Base-by-base conservation (phyloP, 1,284 basidiomycete genomes). In the Leccinum solheimii region DNA sequence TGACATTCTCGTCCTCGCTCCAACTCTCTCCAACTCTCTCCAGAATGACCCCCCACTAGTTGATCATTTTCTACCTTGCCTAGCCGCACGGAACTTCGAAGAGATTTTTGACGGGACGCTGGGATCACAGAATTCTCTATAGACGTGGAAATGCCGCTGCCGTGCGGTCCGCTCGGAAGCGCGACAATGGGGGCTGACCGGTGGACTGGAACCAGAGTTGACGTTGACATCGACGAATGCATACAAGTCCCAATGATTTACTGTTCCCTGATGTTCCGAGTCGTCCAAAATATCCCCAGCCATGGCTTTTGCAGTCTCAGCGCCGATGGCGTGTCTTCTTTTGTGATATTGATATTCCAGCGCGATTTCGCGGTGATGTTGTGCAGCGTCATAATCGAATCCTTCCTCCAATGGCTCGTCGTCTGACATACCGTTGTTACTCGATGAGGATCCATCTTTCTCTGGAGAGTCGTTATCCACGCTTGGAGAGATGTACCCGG, bases 21-120 rank as follows among this genome's bases (percentile, higher is more conserved):
- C 78, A 85, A 57, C 83, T 86, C 23, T 26, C 23, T 26, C 23
- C 23, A 26, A n/a, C n/a, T n/a, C n/a, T n/a, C n/a, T n/a, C n/a
- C n/a, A n/a, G n/a, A n/a, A n/a, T n/a, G 79, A 8, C 80, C 82
- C 2, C 86, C 87, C 5, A 86, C 76, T 5, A 92, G 78, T 34
- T 79, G 77, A 14, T 78, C 79, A 36, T 82, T 75, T 40, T 88
- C 83, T 21, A 91, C 65, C 69, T 84, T 87, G 5, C 90, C 90
- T 32, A 83, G 76, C 38, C 82, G 82, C 49, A 92, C 78, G 0
- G 86, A 83, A 38, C 76, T 75, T 69, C 83, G 84, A 32, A 90
- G 68, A 5, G 81, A 79, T 16, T 79, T 78, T n/a, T 80, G 77
- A 59, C 79, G 79, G 3, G 84, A 79, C 13, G 76, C 81, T 5